phyloP scores from a whole-genome alignment of 352 stramenopile genomes.

The Globisporangium echinulatum region DNA sequence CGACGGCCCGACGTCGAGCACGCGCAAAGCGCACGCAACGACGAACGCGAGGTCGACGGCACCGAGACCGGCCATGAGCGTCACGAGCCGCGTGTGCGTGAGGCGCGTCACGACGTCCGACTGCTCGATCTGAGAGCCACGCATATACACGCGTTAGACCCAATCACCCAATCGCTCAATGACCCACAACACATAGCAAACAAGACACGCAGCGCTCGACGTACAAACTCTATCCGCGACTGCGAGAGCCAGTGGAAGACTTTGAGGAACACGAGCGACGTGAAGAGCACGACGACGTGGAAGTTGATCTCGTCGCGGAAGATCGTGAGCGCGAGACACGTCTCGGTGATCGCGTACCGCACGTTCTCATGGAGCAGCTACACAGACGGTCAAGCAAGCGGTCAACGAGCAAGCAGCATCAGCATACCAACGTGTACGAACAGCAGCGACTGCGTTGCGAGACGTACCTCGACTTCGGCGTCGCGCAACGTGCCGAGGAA shows the following conservation, averaged over 20 bases:
- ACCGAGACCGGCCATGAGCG: slow-evolving; percentile 85
- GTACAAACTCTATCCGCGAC: slow-evolving; percentile 83
- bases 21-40: slow-evolving; percentile 74
- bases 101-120: slow-evolving; percentile 71
- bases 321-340: slow-evolving; percentile 98
- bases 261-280: slow-evolving; percentile 94
- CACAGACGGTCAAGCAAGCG: too few species aligned
- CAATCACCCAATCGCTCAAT: neutral
- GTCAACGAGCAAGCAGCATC: neutral
- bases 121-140: slow-evolving; percentile 68
- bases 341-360: slow-evolving; percentile 97
- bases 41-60: slow-evolving; percentile 87
- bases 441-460: neutral
- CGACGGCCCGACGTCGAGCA: slow-evolving; percentile 79
- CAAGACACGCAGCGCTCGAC: slow-evolving; percentile 11
- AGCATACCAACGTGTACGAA: neutral
- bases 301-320: slow-evolving; percentile 97
- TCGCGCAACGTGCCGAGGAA: slow-evolving; percentile 82
- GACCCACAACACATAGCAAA: neutral
- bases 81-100: slow-evolving; percentile 82
- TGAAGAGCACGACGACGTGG: slow-evolving; percentile 93
- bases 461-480: slow-evolving; percentile 70
- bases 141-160: too few species aligned
- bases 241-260: slow-evolving; percentile 91
- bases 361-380: slow-evolving; percentile 95